Evolutionary conservation across 164 flowering plant genomes (phyloP).

Genomic region (Aristolochia californica): DNA sequence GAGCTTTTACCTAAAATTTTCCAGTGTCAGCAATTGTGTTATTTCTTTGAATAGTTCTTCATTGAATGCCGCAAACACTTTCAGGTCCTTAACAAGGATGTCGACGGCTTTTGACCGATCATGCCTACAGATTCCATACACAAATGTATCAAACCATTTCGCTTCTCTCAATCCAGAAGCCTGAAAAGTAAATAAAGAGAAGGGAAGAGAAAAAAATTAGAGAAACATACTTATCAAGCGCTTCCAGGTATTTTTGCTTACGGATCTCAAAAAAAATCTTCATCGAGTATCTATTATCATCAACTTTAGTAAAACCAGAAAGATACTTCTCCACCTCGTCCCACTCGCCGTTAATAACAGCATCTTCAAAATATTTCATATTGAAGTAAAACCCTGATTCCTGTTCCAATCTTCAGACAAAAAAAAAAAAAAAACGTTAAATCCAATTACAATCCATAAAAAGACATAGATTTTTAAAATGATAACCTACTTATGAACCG

Average conservation of each 20-base stretch:
- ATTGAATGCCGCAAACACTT: slow-evolving; percentile 72
- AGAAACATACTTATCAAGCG: slow-evolving; percentile 61
- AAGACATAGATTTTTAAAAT: neutral
- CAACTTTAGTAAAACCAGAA: slow-evolving; percentile 78
- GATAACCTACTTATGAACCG: slow-evolving; percentile 10
- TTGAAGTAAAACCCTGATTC: slow-evolving; percentile 93
- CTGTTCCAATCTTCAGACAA: slow-evolving; percentile 54
- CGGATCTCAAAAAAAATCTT: slow-evolving; percentile 86
- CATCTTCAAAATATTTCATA: slow-evolving; percentile 82
- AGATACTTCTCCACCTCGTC: slow-evolving; percentile 82
- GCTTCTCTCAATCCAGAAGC: neutral
- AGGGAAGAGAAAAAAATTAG: neutral
- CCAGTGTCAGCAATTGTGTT: slow-evolving; percentile 70
- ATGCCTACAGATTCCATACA: slow-evolving; percentile 31
- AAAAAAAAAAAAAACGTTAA: neutral
- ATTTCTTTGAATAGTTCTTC: slow-evolving; percentile 83
- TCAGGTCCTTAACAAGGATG: slow-evolving; percentile 70
- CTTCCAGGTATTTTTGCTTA: slow-evolving; percentile 91
- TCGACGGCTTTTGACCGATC: slow-evolving; percentile 78
- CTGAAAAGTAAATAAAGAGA: neutral
- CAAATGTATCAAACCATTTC: neutral
- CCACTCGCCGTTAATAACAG: slow-evolving; percentile 70
- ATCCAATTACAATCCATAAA: neutral
- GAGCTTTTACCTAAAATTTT: slow-evolving; percentile 59
- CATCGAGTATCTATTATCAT: slow-evolving; percentile 74